These are phyloP conservation scores for Spinacia oleracea DNA, from an alignment of 179 eudicot genomes.

Conservation along the genomic window DNA sequence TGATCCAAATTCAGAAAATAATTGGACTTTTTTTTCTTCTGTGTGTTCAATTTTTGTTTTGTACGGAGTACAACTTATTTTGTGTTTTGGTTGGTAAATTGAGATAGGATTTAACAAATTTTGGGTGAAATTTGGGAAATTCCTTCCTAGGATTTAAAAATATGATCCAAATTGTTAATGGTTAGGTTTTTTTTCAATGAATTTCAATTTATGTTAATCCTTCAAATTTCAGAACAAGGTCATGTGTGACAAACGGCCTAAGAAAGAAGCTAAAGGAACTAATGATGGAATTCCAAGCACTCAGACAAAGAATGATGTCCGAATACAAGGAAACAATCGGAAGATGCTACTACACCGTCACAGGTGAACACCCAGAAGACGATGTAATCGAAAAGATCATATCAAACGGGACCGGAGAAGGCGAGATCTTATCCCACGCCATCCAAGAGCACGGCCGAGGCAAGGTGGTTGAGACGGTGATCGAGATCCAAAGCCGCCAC, in stretches of 20 bases:
- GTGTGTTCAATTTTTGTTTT: too few species aligned
- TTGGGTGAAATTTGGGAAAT: neutral
- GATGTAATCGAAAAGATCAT: slow-evolving; percentile 79
- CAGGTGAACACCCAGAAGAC: slow-evolving; percentile 82
- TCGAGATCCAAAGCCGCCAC: slow-evolving; percentile 83
- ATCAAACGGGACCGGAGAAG: slow-evolving; percentile 54
- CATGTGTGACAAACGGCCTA: slow-evolving; percentile 79
- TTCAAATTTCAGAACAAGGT: slow-evolving; percentile 48
- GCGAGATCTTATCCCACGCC: slow-evolving; percentile 68
- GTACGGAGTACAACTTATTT: too few species aligned
- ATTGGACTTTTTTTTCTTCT: too few species aligned
- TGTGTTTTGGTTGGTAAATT: neutral
- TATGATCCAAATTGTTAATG: too few species aligned
- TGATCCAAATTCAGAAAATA: too few species aligned
- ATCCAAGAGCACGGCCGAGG: slow-evolving; percentile 95
- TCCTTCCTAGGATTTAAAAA: neutral
- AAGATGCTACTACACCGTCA: slow-evolving; percentile 74
- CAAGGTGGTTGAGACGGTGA: slow-evolving; percentile 88
- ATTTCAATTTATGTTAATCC: neutral
- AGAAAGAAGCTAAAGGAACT: slow-evolving; percentile 91
- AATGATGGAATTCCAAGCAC: slow-evolving; percentile 86
- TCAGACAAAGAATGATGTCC: slow-evolving; percentile 73
- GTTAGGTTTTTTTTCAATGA: neutral
- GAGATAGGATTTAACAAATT: neutral
- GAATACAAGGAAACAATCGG: slow-evolving; percentile 85